Base-by-base conservation (phyloP, 495 filamentous ascomycete genomes). In the Penicillium waksmanii region DNA sequence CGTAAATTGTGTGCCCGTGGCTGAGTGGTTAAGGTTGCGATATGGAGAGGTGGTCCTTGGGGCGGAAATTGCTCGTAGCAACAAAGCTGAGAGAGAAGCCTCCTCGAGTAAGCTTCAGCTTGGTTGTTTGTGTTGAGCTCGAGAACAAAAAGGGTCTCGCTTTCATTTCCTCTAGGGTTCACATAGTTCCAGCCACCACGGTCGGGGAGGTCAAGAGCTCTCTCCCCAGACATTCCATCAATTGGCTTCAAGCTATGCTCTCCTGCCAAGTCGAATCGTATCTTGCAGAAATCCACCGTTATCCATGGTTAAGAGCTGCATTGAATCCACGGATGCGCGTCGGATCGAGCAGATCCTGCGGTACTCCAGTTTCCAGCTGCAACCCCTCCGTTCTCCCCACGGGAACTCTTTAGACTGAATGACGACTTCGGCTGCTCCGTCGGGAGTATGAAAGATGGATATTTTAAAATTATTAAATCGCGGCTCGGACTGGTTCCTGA, bases 231-330 rank as follows among this genome's bases (percentile, higher is more conserved):
- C 27, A 8, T 31, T 31, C 27, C 7, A 31, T 31, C 27, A 31
- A 31, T 31, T 31, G 6, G 27, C 15, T 38, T 38, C 15, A 13
- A 38, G 36, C 36, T 38, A 12, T 38, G 3, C 36, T 38, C 46
- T 27, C 21, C 21, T 27, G 46, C 21, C 19, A 23, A 48, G 46
- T 44, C 36, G 36, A 44, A 17, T 44, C 17, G 46, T 13, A 46
- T 46, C 15, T 46, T 19, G 9, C 42, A 46, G 17, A 19, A 46
- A 46, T 21, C 42, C n/a, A 53, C 42, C 35, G 2, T 34, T n/a
- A 21, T 35, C 58, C 58, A 60, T 51, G 58, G 58, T 55, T 55
- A 51, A 35, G 46, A 31, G 36, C 58, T 33, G 18, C 33, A 15
- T 27, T 10, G 17, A 38, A 55, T 27, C 58, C 58, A 60, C 46